Percentiles rank a stretch among this genome's conserved stretches.
These are phyloP conservation scores for Apiospora sp. DNA, from an alignment of 2,329 filamentous ascomycete genomes.

Conservation along the genomic window DNA sequence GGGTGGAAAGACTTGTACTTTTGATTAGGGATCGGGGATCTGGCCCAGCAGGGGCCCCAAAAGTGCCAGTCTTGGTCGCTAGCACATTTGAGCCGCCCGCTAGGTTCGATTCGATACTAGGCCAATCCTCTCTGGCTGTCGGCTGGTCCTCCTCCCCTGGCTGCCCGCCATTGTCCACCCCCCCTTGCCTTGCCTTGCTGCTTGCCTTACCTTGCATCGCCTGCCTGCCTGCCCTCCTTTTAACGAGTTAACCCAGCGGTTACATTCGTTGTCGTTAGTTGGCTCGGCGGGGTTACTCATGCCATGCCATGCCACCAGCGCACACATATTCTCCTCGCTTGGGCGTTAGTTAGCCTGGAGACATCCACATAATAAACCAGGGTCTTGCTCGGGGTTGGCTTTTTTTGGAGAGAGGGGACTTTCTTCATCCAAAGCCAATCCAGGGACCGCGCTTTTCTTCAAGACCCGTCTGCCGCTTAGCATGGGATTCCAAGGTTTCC, in stretches of 20 bases:
- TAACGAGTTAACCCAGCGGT: background rate
- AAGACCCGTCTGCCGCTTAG: background rate
- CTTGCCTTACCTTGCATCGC: background rate
- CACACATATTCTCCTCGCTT: background rate
- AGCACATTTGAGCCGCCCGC: constrained; percentile 1
- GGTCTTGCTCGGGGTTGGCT: constrained; percentile 6
- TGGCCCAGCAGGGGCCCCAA: background rate
- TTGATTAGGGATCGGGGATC: constrained; percentile 1
- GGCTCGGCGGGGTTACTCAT: constrained; percentile 4
- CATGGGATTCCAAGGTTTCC: constrained; percentile 24
- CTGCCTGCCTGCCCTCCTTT: background rate
- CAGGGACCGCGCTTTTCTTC: constrained; percentile 19
- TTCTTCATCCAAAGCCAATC: constrained; percentile 18
- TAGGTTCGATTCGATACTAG: constrained; percentile 2
- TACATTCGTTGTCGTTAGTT: background rate
- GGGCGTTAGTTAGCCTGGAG: background rate
- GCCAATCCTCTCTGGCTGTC: background rate
- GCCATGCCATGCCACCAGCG: background rate
- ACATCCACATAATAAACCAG: constrained; percentile 10
- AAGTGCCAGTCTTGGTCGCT: background rate
- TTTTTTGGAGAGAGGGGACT: background rate
- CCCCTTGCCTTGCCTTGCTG: constrained; percentile 5
- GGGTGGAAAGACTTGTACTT: background rate
- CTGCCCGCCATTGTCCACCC: background rate
- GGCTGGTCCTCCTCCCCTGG: background rate